These are phyloP conservation scores for Xenosphaeropsis pyriputrescens DNA, from an alignment of 2,329 filamentous ascomycete genomes.

Conservation along the genomic window DNA sequence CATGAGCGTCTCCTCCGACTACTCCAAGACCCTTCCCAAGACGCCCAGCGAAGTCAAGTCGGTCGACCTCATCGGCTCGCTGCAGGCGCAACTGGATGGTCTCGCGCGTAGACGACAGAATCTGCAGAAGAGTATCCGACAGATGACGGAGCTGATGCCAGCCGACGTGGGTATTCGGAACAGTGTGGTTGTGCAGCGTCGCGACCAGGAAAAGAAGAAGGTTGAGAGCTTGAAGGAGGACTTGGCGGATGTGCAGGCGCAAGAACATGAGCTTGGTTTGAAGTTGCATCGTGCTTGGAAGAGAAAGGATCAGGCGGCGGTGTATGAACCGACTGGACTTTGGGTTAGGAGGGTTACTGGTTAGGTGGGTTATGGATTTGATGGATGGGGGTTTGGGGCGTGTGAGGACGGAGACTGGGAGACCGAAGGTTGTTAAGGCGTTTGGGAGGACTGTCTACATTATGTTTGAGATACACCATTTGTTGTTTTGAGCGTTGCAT, in stretches of 20 bases:
- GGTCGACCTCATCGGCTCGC: constrained; percentile 47
- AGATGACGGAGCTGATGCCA: constrained; percentile 68
- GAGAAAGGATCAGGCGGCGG: constrained; percentile 51
- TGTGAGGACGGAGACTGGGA: no score
- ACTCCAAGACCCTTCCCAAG: constrained; percentile 39
- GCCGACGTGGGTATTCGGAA: constrained; percentile 54
- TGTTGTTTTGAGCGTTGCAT: no score
- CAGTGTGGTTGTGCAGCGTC: constrained; percentile 43
- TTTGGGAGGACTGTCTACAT: no score
- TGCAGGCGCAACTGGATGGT: constrained; percentile 50
- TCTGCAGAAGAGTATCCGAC: constrained; percentile 55
- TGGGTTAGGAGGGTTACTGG: constrained; percentile 70
- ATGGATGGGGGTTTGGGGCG: no score
- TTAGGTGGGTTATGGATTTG: constrained; percentile 18
- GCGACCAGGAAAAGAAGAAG: constrained; percentile 41
- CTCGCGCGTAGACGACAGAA: constrained; percentile 56
- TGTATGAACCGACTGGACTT: constrained; percentile 50
- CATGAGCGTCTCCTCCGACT: constrained; percentile 5
- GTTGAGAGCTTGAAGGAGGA: constrained; percentile 51
- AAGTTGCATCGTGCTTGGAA: constrained; percentile 63
- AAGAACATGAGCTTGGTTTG: constrained; percentile 68
- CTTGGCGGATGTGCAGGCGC: constrained; percentile 56
- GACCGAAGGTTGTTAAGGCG: no score
- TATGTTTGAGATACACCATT: no score
- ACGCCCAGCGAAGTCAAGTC: constrained; percentile 44